phyloP scores from a whole-genome alignment of 2,329 filamentous ascomycete genomes.

The Pezicula neosporulosa region DNA sequence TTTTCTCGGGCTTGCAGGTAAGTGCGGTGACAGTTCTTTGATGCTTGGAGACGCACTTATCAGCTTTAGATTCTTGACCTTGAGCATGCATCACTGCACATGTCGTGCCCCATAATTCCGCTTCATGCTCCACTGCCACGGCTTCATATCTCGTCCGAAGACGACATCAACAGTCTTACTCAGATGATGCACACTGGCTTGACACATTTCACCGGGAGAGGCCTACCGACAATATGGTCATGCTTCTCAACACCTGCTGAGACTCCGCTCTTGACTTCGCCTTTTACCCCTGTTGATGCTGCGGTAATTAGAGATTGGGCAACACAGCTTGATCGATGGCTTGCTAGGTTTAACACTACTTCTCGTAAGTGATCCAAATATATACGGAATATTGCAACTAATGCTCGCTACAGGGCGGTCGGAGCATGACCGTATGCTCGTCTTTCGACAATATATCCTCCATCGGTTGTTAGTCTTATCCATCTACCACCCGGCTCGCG shows the following conservation, averaged over 20 bases:
- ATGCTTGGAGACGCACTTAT: constrained; percentile 1
- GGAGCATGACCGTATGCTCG: constrained; percentile 31
- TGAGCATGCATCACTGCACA: constrained; percentile 39
- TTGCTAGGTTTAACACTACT: constrained; percentile 32
- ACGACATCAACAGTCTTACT: constrained; percentile 38
- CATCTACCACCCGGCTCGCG: constrained; percentile 39
- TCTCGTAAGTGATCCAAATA: background rate
- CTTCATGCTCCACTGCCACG: constrained; percentile 34
- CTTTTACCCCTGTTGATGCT: constrained; percentile 35
- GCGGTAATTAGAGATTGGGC: constrained; percentile 41
- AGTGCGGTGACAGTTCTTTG: background rate
- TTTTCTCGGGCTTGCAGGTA: constrained; percentile 32
- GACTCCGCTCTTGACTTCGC: constrained; percentile 16
- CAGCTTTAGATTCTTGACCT: constrained; percentile 36
- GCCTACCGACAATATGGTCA: constrained; percentile 40
- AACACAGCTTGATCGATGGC: constrained; percentile 37
- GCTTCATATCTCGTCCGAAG: constrained; percentile 33
- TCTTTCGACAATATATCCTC: constrained; percentile 38
- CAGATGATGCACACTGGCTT: constrained; percentile 42
- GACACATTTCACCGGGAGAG: constrained; percentile 37
- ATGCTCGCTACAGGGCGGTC: constrained; percentile 14
- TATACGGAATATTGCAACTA: background rate
- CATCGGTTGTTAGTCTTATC: constrained; percentile 39
- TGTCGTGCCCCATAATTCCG: constrained; percentile 38
- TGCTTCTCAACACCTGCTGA: constrained; percentile 28